Conservation (phyloP, 495 filamentous ascomycete species). For the Trichoderma asperelloides region DNA sequence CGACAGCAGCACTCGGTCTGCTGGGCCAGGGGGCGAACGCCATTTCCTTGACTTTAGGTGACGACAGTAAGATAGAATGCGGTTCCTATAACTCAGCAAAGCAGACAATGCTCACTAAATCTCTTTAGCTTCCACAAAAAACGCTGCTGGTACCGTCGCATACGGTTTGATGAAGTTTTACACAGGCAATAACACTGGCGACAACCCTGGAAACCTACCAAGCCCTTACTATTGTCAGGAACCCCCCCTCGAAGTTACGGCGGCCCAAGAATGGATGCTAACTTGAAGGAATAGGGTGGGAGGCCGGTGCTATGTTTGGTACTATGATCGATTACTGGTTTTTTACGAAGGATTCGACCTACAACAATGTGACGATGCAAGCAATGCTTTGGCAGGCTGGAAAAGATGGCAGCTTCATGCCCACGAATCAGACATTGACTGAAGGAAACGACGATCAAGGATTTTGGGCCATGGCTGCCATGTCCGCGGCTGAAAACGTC, state of each 20-base stretch:
- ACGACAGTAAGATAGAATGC: slow-evolving; percentile 19
- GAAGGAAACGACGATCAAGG: slow-evolving; percentile 79
- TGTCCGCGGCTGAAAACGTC: slow-evolving; percentile 72
- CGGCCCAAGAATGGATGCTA: neutral
- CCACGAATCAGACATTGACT: slow-evolving; percentile 67
- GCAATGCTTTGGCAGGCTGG: slow-evolving; percentile 65
- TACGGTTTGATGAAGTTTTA: slow-evolving; percentile 49
- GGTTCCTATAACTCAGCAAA: neutral
- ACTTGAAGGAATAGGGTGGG: slow-evolving; percentile 47
- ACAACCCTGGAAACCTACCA: slow-evolving; percentile 62
- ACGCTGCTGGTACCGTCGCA: slow-evolving; percentile 35
- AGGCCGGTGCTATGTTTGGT: slow-evolving; percentile 68
- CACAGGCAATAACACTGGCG: slow-evolving; percentile 60
- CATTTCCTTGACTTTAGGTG: slow-evolving; percentile 19
- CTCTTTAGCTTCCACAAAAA: slow-evolving; percentile 30
- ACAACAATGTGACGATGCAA: slow-evolving; percentile 59
- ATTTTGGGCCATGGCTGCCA: slow-evolving; percentile 78
- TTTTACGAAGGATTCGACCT: slow-evolving; percentile 66
- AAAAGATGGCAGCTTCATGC: slow-evolving; percentile 63
- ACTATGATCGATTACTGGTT: slow-evolving; percentile 76
- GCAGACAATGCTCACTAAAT: slow-evolving; percentile 9
- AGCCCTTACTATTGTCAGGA: slow-evolving; percentile 59
- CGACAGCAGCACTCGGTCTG: slow-evolving; percentile 15
- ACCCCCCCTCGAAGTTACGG: neutral
- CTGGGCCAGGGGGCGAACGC: slow-evolving; percentile 18